Percentiles rank a stretch among this genome's conserved stretches.
These are phyloP conservation scores for Lentinus polychrous DNA, from an alignment of 1,284 basidiomycete genomes.

Conservation along the genomic window DNA sequence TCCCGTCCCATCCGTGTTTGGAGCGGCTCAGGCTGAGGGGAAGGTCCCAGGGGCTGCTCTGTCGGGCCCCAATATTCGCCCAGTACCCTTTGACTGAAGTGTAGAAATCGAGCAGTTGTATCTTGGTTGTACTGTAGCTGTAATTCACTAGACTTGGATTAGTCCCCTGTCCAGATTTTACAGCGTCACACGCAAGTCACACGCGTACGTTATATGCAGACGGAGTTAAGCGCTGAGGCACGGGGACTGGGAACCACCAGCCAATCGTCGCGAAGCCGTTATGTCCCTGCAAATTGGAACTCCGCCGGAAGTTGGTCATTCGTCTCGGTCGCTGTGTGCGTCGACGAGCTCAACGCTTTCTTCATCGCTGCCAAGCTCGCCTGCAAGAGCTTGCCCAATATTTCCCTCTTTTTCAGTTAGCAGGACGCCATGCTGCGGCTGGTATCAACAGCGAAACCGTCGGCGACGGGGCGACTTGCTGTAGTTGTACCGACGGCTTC, in stretches of 20 bases:
- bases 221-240: no score
- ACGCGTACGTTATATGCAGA: no score
- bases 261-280: slow-evolving; percentile 15
- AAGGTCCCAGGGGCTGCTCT: slow-evolving; percentile 31
- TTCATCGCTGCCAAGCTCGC: slow-evolving; percentile 11
- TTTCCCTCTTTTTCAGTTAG: slow-evolving; percentile 7
- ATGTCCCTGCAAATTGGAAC: slow-evolving; percentile 13
- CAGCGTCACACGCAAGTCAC: no score
- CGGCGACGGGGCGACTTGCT: slow-evolving; percentile 60
- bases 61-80: slow-evolving; percentile 60
- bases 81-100: slow-evolving; percentile 74
- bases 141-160: no score
- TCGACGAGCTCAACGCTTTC: slow-evolving; percentile 21
- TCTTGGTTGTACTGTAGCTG: no score
- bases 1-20: slow-evolving; percentile 79
- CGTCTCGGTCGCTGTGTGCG: slow-evolving; percentile 17
- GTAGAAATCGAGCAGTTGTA: background rate
- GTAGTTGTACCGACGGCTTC: slow-evolving; percentile 39
- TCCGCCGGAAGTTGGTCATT: slow-evolving; percentile 14
- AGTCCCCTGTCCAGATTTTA: no score
- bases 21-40: slow-evolving; percentile 53
- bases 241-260: background rate
- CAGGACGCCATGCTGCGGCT: slow-evolving; percentile 51
- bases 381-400: slow-evolving; percentile 9
- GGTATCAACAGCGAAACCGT: slow-evolving; percentile 48